phyloP scores from a whole-genome alignment of 1,284 basidiomycete species.

The Coriolopsis trogii region DNA sequence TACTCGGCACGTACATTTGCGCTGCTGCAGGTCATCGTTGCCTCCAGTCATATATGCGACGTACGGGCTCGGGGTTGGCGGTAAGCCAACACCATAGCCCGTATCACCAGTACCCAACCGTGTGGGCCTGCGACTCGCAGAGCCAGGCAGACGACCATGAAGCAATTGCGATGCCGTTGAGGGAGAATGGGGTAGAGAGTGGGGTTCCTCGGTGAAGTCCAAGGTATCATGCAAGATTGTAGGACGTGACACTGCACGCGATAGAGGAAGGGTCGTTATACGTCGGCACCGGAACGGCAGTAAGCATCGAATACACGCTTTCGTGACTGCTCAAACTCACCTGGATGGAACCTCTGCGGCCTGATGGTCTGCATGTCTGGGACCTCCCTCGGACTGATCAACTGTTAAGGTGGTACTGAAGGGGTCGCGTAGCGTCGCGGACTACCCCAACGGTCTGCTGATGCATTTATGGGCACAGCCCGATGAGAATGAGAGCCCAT shows the following conservation, averaged over 20 bases:
- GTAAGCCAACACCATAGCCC: no score
- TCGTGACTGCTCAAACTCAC: no score
- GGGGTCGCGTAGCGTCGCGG: no score
- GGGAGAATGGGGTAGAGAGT: background rate
- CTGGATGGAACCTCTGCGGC: background rate
- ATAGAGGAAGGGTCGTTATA: background rate
- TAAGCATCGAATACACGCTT: no score
- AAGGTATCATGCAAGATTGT: conserved; percentile 6
- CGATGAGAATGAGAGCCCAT: no score
- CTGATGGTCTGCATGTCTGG: background rate
- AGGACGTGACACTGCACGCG: background rate
- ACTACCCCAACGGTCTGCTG: no score
- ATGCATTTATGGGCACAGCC: no score
- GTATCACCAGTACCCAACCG: no score
- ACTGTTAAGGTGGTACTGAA: no score
- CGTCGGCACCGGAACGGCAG: background rate
- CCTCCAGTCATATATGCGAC: background rate
- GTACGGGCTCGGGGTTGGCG: background rate
- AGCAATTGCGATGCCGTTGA: background rate
- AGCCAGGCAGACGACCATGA: background rate
- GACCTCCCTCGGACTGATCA: background rate
- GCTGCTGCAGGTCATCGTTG: background rate
- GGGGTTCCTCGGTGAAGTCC: conserved; percentile 9
- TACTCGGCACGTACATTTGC: background rate
- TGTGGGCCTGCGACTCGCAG: no score